These are phyloP conservation scores for Pelagophyceae sp. DNA, from an alignment of 352 stramenopile genomes.

Conservation along the genomic window DNA sequence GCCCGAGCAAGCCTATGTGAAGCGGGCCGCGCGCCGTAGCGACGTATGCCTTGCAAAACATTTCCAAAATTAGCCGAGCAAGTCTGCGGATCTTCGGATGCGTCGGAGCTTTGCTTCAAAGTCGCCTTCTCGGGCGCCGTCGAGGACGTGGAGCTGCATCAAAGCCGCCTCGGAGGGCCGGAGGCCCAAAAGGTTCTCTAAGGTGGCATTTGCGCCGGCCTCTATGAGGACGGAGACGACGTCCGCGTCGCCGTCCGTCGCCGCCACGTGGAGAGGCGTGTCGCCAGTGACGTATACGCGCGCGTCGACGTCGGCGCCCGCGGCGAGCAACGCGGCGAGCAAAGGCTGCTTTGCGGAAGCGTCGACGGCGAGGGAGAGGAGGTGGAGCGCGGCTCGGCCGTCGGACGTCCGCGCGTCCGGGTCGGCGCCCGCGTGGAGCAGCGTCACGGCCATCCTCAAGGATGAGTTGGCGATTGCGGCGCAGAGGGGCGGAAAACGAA, in stretches of 20 bases:
- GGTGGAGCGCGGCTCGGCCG: not conserved
- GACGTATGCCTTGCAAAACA: no score
- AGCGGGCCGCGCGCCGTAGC: no score
- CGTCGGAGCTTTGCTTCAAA: not conserved
- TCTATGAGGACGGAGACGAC: not conserved
- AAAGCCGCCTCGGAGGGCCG: not conserved
- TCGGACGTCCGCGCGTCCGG: conserved; percentile 2
- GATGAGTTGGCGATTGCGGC: conserved; percentile 7
- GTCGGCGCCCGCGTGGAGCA: conserved; percentile 10
- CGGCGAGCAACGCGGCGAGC: not conserved
- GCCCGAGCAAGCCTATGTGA: no score
- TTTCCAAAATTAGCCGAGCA: not conserved
- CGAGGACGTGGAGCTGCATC: not conserved
- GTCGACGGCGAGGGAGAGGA: not conserved
- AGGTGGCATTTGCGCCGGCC: not conserved
- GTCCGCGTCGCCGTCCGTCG: not conserved
- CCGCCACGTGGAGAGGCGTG: not conserved
- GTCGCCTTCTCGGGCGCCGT: not conserved
- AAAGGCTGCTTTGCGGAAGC: not conserved
- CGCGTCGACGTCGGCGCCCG: conserved; percentile 11
- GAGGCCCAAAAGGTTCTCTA: not conserved
- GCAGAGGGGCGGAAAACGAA: not conserved
- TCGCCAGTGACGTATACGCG: not conserved
- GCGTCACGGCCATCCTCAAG: not conserved
- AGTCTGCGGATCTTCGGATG: not conserved